These are phyloP conservation scores for Eucalyptus caleyi DNA, from an alignment of 345 rosid species.

Conservation along the genomic window DNA sequence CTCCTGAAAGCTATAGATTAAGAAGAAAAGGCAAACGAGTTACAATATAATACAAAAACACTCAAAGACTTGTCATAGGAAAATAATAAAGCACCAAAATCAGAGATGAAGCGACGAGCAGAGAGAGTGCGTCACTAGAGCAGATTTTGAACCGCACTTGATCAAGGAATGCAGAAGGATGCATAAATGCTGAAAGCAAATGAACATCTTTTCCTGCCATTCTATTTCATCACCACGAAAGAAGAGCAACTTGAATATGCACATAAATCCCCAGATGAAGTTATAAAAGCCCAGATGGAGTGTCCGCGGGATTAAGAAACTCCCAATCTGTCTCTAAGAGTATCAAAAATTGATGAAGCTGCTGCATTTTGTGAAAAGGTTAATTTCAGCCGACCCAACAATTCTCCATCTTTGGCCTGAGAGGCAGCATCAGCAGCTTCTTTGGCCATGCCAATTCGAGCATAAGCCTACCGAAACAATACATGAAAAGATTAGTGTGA, in stretches of 20 bases:
- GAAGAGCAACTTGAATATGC: not conserved
- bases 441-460: conserved; percentile 95
- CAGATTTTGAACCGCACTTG: not conserved
- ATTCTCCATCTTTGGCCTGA: conserved; percentile 87
- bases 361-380: conserved; percentile 83
- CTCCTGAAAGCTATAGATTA: not conserved
- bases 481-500: not conserved
- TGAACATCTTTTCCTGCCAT: not conserved
- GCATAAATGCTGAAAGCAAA: not conserved
- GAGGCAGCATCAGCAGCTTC: conserved; percentile 98
- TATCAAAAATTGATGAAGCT: conserved; percentile 78
- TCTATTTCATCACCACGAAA: not conserved
- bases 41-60: not conserved
- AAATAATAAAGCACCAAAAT: not conserved
- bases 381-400: conserved; percentile 71
- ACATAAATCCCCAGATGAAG: not conserved
- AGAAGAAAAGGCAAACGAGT: not conserved
- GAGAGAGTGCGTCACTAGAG: not conserved
- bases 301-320: conserved; percentile 15
- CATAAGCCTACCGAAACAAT: conserved; percentile 48
- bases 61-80: not conserved
- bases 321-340: conserved; percentile 63
- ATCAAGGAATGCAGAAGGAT: not conserved
- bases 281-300: not conserved
- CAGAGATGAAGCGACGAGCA: not conserved